Base-by-base conservation (phyloP, 306 rosid genomes). In the Medicago arabica region DNA sequence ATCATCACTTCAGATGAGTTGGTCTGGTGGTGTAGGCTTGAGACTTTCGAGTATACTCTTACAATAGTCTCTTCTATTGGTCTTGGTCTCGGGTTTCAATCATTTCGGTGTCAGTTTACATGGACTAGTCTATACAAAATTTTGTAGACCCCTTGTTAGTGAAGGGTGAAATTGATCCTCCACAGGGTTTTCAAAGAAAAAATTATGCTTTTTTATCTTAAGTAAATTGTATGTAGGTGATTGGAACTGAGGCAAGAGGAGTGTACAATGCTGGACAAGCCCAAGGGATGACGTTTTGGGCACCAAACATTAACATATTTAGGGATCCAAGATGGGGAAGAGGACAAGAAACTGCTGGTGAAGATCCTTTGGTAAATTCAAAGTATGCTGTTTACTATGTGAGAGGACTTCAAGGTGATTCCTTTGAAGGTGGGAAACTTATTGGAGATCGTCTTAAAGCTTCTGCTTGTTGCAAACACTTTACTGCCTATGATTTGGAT, bases 261-360 rank as follows among this genome's bases (percentile, higher is more conserved):
- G 60, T 92, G 25, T 95, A 92, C 71, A 95, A 95, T 84, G 93
- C 83, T 0, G 97, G 99, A 53, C 90, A 92, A 69, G 89, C 99
- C 0, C 43, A 0, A 12, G 99, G 99, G 31, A 83, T 95, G 96
- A 95, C 97, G 14, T 95, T 95, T 61, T 95, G 97, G 99, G 93
- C 99, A 17, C 99, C 99, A 2, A 95, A 95, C 75, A 92, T 95
- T 0, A 95, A 95, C 86, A 82, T 95, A 16, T 95, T 87, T 67
- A 92, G 99, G 70, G 99, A 95, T 23, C 99, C 97, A 2, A 78
- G 99, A 76, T 95, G 97, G 99, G 97, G 98, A 0, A 89, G 99
- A 77, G 99, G 99, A 16, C 97, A 95, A 82, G 99, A 95, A 68
- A 95, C 99, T 0, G 92, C 96, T 0, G 99, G 99, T 3, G 99